Base-by-base conservation (phyloP, 768 basidiomycete species). In the Suillus plorans region DNA sequence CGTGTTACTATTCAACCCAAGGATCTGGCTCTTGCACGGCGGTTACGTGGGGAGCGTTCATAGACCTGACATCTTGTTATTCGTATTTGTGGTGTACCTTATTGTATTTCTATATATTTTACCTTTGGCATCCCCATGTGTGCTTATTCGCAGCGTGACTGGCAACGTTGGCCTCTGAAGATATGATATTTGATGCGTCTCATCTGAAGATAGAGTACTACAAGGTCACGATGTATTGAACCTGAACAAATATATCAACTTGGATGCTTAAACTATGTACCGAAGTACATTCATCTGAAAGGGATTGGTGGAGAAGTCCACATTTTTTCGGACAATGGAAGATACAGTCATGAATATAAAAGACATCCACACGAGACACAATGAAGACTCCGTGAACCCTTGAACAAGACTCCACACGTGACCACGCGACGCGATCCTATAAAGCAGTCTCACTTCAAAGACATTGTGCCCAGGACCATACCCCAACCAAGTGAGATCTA, bases 1-100 rank as follows among this genome's bases (percentile, higher is more conserved):
- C 87, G 89, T 77, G 87, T 89, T 50, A 89, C 88, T 50, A 88
- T 89, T 76, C 90, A 91, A 79, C 90, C 90, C 12, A 91, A 91
- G 80, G 90, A 92, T 78, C 84, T 92, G 62, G 87, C 89, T 47
- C 82, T 92, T 53, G 90, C 90, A 52, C 85, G 91, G 64, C 83
- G 91, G 76, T 78, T 93, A 71, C 86, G 92, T 50, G 91, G 91
- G 60, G 91, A 92, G 79, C 82, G 90, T 61, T 87, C 87, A 71
- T 89, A 83, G 80, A 69, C 18, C 65, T 13, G 22, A 39, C 16
- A 28, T 34, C 18, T 58, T 58, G 25, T 36, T 55, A 22, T 47
- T 20, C 5, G 44, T 44, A 52, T 37, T 20, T 58, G n/a, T 36
- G 39, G 12, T 36, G 42, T 67, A 62, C 22, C 16, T 13, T 61